A percentile compares a stretch with the other conserved stretches of the same genome.
phyloP scores from a whole-genome alignment of 1,139 yeast species.

The Hansenula sp. region DNA sequence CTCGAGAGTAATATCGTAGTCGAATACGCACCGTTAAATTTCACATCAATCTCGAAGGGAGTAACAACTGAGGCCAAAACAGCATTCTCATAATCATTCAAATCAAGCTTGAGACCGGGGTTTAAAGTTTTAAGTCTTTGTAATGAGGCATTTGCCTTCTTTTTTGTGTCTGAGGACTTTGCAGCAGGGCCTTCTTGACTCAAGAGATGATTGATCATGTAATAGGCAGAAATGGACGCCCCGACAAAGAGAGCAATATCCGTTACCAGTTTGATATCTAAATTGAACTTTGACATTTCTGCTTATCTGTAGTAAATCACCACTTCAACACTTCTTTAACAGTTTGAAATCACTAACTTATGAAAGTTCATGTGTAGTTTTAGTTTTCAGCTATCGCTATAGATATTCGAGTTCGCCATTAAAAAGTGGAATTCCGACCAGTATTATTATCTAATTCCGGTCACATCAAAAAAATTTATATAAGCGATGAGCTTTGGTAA shows the following conservation, averaged over 20 bases:
- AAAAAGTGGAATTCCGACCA: background rate
- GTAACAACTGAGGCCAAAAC: conserved; percentile 76
- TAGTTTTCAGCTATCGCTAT: background rate
- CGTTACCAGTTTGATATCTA: conserved; percentile 30
- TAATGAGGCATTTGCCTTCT: conserved; percentile 61
- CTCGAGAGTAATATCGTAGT: conserved; percentile 28
- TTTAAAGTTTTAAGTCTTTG: conserved; percentile 53
- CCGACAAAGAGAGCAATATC: conserved; percentile 76
- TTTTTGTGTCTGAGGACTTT: conserved; percentile 61
- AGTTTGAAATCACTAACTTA: background rate
- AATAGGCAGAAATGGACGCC: conserved; percentile 79
- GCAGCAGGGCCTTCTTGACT: conserved; percentile 53
- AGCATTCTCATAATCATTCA: conserved; percentile 75
- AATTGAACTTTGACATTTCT: conserved; percentile 17
- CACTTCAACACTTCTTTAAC: background rate
- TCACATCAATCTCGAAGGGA: conserved; percentile 75
- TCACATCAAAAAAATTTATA: conserved; percentile 4
- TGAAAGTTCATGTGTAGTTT: no score
- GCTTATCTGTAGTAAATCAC: background rate
- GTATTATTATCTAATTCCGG: background rate
- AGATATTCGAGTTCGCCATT: background rate
- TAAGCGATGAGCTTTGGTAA: conserved; percentile 12
- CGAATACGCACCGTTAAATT: conserved; percentile 49
- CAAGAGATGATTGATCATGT: conserved; percentile 56
- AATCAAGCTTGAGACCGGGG: conserved; percentile 54